Percentiles rank a stretch among this genome's conserved stretches.
Evolutionary conservation across 2,329 filamentous ascomycete genomes (phyloP).

Genomic region (Mycosphaerelloides madeirae): DNA sequence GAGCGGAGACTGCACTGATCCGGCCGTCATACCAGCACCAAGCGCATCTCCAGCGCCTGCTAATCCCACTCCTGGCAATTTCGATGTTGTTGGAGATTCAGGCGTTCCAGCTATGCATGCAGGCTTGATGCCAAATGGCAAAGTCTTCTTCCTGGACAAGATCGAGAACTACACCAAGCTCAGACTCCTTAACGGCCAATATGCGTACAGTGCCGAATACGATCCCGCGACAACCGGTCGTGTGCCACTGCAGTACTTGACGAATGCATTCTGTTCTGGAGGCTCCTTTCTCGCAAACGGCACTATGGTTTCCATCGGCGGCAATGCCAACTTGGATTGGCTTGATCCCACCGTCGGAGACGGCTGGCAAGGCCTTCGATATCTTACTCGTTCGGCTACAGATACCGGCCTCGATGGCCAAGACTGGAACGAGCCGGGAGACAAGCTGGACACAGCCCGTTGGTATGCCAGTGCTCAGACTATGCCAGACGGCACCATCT

Average conservation of each 20-base stretch:
- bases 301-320: constrained; percentile 51
- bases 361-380: constrained; percentile 56
- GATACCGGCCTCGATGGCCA: constrained; percentile 46
- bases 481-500: constrained; percentile 52
- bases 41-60: constrained; percentile 43
- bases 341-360: constrained; percentile 56
- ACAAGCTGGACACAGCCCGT: constrained; percentile 49
- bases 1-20: constrained; percentile 48
- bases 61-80: constrained; percentile 43
- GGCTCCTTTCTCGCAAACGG: constrained; percentile 57
- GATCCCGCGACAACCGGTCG: constrained; percentile 48
- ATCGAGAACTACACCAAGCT: constrained; percentile 59
- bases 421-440: constrained; percentile 53
- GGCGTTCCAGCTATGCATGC: constrained; percentile 63
- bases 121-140: constrained; percentile 54
- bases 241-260: constrained; percentile 48
- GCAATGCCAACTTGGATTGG: constrained; percentile 52
- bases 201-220: constrained; percentile 58
- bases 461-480: constrained; percentile 59
- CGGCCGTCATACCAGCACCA: constrained; percentile 37
- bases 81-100: constrained; percentile 50
- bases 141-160: constrained; percentile 58
- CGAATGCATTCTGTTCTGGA: constrained; percentile 59
- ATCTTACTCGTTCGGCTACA: constrained; percentile 45
- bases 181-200: constrained; percentile 50